Evolutionary conservation across 2,329 filamentous ascomycete species (phyloP).

Genomic region (Colletotrichum coccodes): DNA sequence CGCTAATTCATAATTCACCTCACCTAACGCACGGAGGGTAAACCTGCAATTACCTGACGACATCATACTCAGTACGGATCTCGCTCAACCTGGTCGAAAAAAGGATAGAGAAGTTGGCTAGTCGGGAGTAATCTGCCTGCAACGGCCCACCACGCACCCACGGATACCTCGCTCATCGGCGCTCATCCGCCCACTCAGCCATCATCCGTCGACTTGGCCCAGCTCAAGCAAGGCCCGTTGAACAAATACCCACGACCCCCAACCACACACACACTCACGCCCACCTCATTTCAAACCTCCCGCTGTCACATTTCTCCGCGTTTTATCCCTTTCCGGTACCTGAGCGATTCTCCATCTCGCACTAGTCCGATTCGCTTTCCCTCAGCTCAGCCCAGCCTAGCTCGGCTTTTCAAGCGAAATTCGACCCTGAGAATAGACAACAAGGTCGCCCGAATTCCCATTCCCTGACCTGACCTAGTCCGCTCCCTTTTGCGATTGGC

Average conservation of each 20-base stretch:
- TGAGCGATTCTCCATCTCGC: constrained; percentile 17
- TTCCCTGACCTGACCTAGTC: constrained; percentile 11
- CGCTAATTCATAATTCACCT: constrained; percentile 21
- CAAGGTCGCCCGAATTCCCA: constrained; percentile 17
- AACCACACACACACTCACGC: constrained; percentile 20
- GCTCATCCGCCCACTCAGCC: neutral
- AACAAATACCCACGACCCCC: constrained; percentile 31
- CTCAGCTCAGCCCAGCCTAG: constrained; percentile 1
- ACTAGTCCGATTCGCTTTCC: constrained; percentile 23
- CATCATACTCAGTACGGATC: neutral
- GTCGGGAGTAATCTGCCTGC: constrained; percentile 10
- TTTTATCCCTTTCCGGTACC: constrained; percentile 25
- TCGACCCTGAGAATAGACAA: constrained; percentile 3
- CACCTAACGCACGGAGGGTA: neutral
- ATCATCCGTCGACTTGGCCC: neutral
- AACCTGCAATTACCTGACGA: constrained; percentile 27
- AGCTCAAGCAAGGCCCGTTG: neutral
- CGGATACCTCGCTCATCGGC: neutral
- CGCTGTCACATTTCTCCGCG: constrained; percentile 33
- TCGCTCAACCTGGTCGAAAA: neutral
- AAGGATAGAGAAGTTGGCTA: neutral
- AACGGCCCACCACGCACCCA: constrained; percentile 17
- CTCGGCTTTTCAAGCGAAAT: constrained; percentile 31
- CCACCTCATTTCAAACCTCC: constrained; percentile 14
- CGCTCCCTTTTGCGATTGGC: constrained; percentile 9